Base-by-base conservation (phyloP, 495 filamentous ascomycete genomes). In the Penicillium manginii region DNA sequence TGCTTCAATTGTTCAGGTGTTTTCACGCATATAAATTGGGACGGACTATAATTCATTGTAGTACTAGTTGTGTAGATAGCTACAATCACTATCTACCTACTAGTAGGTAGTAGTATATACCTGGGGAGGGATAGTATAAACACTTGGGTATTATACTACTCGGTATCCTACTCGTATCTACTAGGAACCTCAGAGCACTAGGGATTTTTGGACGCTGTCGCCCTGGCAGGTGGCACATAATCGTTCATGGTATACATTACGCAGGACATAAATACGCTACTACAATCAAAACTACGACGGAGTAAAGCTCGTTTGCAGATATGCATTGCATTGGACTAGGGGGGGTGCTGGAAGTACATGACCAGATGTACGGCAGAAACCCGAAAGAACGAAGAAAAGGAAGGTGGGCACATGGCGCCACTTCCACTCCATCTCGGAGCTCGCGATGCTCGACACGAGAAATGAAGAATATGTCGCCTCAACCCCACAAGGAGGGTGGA, bases 321-420 rank as follows among this genome's bases (percentile, higher is more conserved):
- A 52, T 63, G 54, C 35, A 55, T 66, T 64, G 57, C 43, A 58
- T 45, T 66, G 47, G 12, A 47, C 32, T 2, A 15, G 61, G 48
- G 61, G 48, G 51, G 35, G 45, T 46, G 58, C 56, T 55, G 53
- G 11, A n/a, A 54, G 63, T 61, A 61, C 64, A 67, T 67, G 31
- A 64, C 64, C 64, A 43, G 64, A 67, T 67, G 64, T 56, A 58
- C 64, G 47, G 43, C 57, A 53, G 54, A 43, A 48, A 55, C 58
- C 54, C 54, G 23, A 52, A 51, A 59, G 40, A 52, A 18, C 19
- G 54, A 52, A 59, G 32, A 21, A 46, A 55, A 47, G 40, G 15
- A 21, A 49, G 17, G 45, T 17, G n/a, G 42, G 37, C 52, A 31
- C 4, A 29, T 29, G 9, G 9, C 26, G 3, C 26, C 26, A 19